Percentiles rank a stretch among this genome's conserved stretches.
These are phyloP conservation scores for Pichia kluyveri DNA, from an alignment of 805 yeast genomes.

Conservation along the genomic window DNA sequence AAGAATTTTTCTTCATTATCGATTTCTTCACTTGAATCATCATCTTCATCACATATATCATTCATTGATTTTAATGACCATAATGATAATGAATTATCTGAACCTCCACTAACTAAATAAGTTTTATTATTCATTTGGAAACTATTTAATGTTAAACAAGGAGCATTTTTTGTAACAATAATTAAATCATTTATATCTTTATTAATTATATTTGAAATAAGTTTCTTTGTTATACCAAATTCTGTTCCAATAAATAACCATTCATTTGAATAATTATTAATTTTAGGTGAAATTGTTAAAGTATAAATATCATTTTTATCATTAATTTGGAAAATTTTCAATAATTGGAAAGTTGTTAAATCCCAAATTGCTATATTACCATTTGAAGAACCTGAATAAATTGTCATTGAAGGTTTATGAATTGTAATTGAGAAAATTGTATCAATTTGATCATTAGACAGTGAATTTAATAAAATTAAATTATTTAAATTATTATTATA, in stretches of 20 bases:
- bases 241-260: conserved; percentile 47
- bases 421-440: conserved; percentile 61
- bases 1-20: too few relatives aligned
- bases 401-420: conserved; percentile 44
- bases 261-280: conserved; percentile 23
- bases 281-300: conserved; percentile 34
- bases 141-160: conserved; percentile 47
- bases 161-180: conserved; percentile 9
- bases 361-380: conserved; percentile 84
- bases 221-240: conserved; percentile 19
- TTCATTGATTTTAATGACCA: conserved; percentile 48
- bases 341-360: conserved; percentile 65
- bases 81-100: conserved; percentile 55
- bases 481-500: conserved; percentile 15
- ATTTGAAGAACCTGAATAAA: conserved; percentile 75
- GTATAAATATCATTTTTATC: conserved; percentile 50
- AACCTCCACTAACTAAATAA: conserved; percentile 59
- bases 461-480: conserved; percentile 24
- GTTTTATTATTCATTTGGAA: conserved; percentile 32
- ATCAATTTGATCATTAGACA: conserved; percentile 48
- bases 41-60: not conserved
- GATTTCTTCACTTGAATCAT: not conserved
- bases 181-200: conserved; percentile 17
- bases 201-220: conserved; percentile 15
- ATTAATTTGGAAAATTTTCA: conserved; percentile 33